phyloP scores from a whole-genome alignment of 2,329 filamentous ascomycete species.

The Trichophyton mentagrophytes region DNA sequence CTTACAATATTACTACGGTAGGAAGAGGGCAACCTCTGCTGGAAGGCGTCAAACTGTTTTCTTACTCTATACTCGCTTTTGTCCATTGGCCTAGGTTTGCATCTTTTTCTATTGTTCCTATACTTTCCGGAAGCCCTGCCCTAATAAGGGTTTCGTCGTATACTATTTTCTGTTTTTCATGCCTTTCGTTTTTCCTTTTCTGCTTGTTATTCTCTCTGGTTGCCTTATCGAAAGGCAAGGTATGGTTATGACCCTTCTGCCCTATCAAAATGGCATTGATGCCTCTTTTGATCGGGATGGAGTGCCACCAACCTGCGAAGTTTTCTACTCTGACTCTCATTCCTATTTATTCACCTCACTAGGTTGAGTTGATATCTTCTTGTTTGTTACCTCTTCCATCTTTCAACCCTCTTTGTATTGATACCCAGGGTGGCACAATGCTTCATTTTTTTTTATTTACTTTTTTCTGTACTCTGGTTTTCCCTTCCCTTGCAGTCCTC shows the following conservation, averaged over 20 bases:
- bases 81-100: background rate
- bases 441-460: constrained; percentile 4
- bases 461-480: background rate
- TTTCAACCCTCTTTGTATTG: constrained; percentile 5
- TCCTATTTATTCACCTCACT: background rate
- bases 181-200: background rate
- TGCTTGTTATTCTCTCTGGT: too few species aligned
- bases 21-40: constrained; percentile 9
- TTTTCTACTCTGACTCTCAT: background rate
- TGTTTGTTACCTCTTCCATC: background rate
- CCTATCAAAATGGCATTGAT: background rate
- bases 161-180: background rate
- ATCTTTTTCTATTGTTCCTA: background rate
- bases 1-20: constrained; percentile 3
- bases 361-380: background rate
- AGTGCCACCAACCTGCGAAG: background rate
- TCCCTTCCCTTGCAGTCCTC: background rate
- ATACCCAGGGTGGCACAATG: constrained; percentile 6
- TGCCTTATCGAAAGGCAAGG: background rate
- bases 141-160: background rate
- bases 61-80: background rate
- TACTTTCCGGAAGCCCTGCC: background rate
- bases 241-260: background rate
- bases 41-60: constrained; percentile 5
- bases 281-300: background rate